Percentiles rank a stretch among this genome's conserved stretches.
Evolutionary conservation across 2,329 filamentous ascomycete species (phyloP).

Genomic region (Sporothrix brunneoviolacea): DNA sequence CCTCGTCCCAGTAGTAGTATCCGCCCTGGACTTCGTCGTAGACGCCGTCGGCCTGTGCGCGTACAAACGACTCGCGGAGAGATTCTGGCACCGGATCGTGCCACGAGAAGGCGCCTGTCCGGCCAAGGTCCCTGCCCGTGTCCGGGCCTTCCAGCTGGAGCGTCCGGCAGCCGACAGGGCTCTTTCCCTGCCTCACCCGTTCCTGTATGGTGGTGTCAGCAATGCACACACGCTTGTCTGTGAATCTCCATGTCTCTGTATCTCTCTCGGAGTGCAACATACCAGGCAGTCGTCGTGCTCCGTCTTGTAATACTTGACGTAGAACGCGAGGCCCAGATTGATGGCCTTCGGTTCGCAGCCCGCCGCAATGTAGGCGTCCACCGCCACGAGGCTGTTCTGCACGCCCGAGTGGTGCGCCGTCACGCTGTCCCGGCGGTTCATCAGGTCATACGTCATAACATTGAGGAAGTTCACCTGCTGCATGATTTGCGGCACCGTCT

Average conservation of each 20-base stretch:
- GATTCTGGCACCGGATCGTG: slow-evolving; percentile 47
- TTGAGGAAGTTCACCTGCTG: slow-evolving; percentile 59
- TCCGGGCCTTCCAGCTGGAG: slow-evolving; percentile 52
- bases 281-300: slow-evolving; percentile 34
- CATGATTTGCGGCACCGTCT: slow-evolving; percentile 53
- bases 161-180: slow-evolving; percentile 52
- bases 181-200: not conserved
- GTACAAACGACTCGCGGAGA: slow-evolving; percentile 49
- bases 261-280: too few species aligned
- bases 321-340: slow-evolving; percentile 62
- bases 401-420: slow-evolving; percentile 61
- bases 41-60: slow-evolving; percentile 44
- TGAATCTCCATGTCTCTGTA: not conserved
- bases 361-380: slow-evolving; percentile 53
- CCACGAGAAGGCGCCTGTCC: slow-evolving; percentile 50
- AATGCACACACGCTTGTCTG: not conserved
- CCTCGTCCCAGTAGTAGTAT: slow-evolving; percentile 60
- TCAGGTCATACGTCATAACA: slow-evolving; percentile 66
- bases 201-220: not conserved
- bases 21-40: slow-evolving; percentile 56
- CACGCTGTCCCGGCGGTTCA: slow-evolving; percentile 62
- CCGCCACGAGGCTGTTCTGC: slow-evolving; percentile 42
- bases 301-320: slow-evolving; percentile 60
- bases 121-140: slow-evolving; percentile 53
- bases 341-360: slow-evolving; percentile 50